Percentiles rank a stretch among this genome's conserved stretches.
Conservation (phyloP, 1,284 basidiomycete species). For the Spongispora temasekensis region DNA sequence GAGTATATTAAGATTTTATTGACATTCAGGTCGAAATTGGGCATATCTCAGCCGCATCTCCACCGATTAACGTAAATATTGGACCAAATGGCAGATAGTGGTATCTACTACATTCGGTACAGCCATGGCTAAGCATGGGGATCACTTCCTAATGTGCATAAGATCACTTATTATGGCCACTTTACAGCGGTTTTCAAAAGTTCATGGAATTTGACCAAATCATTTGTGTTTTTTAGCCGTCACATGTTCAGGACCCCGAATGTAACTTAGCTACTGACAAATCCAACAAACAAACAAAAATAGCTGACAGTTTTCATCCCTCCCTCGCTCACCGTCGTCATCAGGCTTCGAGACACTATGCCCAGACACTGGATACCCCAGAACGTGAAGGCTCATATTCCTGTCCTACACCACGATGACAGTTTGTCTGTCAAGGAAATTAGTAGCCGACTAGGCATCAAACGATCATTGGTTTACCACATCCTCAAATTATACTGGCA, state of each 20-base stretch:
- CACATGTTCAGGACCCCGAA: neutral
- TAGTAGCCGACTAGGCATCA: neutral
- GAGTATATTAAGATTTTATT: no score
- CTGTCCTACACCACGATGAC: neutral
- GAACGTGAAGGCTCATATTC: neutral
- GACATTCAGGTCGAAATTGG: no score
- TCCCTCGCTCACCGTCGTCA: neutral
- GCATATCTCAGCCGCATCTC: no score
- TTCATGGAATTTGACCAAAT: neutral
- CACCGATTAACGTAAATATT: no score
- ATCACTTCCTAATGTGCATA: no score
- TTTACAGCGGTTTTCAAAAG: neutral
- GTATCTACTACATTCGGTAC: no score
- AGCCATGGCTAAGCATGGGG: no score
- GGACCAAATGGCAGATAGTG: no score
- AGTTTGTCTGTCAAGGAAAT: neutral
- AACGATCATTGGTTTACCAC: neutral
- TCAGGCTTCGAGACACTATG: neutral
- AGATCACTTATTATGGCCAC: no score
- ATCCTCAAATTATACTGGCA: neutral
- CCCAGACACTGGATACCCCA: neutral
- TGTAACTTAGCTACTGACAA: neutral
- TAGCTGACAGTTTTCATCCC: neutral
- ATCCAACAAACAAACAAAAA: neutral
- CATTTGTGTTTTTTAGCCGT: neutral